These are phyloP conservation scores for Trametes coccinea DNA, from an alignment of 768 basidiomycete species.

Conservation along the genomic window DNA sequence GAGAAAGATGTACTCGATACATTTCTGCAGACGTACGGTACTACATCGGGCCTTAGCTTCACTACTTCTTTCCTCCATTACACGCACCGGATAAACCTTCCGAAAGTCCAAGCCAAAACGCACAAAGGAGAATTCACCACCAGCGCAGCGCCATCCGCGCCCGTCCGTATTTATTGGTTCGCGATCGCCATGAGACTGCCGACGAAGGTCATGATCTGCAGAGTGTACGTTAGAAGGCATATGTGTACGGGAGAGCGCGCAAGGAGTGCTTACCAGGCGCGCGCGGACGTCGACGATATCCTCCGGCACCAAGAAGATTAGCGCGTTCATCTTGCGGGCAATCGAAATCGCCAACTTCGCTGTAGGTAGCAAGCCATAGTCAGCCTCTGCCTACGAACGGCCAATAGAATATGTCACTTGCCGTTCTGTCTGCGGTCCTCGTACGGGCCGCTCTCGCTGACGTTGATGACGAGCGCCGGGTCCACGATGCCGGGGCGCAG, in stretches of 20 bases:
- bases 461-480: slow-evolving; percentile 70
- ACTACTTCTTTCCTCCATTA: slow-evolving; percentile 13
- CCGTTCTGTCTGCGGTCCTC: slow-evolving; percentile 94
- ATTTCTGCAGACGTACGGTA: slow-evolving; percentile 15
- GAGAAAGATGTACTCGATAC: slow-evolving; percentile 7
- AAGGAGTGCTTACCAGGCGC: slow-evolving; percentile 63
- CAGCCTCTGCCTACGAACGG: background rate
- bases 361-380: slow-evolving; percentile 32
- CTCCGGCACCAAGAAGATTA: slow-evolving; percentile 96
- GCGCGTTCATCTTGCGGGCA: slow-evolving; percentile 94
- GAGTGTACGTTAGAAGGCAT: background rate
- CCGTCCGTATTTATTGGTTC: slow-evolving; percentile 8
- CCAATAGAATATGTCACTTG: slow-evolving; percentile 36
- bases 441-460: slow-evolving; percentile 62
- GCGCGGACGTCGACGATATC: slow-evolving; percentile 95
- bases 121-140: background rate
- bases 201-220: slow-evolving; percentile 91
- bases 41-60: slow-evolving; percentile 10
- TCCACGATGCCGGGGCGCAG: slow-evolving; percentile 96
- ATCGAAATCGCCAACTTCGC: slow-evolving; percentile 98
- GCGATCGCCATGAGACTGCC: slow-evolving; percentile 75
- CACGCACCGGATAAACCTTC: slow-evolving; percentile 6
- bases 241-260: background rate
- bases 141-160: background rate
- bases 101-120: slow-evolving; percentile 5